A percentile compares a stretch with the other conserved stretches of the same genome.
Evolutionary conservation across 2,329 filamentous ascomycete species (phyloP).

Genomic region (Fusarium sp.): DNA sequence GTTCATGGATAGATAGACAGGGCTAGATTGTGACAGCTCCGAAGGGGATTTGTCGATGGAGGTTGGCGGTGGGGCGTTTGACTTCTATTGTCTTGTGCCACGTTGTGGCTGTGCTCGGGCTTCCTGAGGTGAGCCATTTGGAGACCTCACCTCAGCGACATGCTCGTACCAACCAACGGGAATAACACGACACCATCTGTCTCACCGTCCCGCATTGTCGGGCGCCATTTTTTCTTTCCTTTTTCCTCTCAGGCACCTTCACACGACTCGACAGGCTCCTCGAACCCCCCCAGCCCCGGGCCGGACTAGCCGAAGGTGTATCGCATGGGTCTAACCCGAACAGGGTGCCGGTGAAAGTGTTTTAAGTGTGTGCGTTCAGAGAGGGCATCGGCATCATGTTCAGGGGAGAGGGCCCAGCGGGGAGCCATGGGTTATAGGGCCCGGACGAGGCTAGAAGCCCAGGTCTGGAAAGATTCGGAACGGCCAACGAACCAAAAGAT

Average conservation of each 20-base stretch:
- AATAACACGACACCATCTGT: conserved; percentile 23
- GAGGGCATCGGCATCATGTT: conserved; percentile 8
- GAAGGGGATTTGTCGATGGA: conserved; percentile 32
- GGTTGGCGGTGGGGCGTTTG: conserved; percentile 36
- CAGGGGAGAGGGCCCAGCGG: conserved; percentile 8
- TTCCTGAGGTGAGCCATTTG: conserved; percentile 16
- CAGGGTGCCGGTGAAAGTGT: conserved; percentile 35
- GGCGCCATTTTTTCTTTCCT: conserved; percentile 4
- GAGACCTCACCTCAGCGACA: not conserved
- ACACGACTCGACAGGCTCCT: not conserved
- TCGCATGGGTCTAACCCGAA: conserved; percentile 33
- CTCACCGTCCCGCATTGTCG: conserved; percentile 13
- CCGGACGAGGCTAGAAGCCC: conserved; percentile 14
- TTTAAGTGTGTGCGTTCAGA: conserved; percentile 17
- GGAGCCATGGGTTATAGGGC: conserved; percentile 25
- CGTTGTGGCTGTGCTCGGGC: conserved; percentile 32
- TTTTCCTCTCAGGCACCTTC: conserved; percentile 5
- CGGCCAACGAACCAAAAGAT: conserved; percentile 17
- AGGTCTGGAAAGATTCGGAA: conserved; percentile 34
- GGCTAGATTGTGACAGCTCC: conserved; percentile 25
- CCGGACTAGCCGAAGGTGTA: conserved; percentile 41
- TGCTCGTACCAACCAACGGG: not conserved
- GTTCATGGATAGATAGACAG: conserved; percentile 28
- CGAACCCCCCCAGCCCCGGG: conserved; percentile 10
- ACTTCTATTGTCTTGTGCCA: conserved; percentile 18